Base-by-base conservation (phyloP, 1,139 yeast species). In the Eremothecium sinecaudum region DNA sequence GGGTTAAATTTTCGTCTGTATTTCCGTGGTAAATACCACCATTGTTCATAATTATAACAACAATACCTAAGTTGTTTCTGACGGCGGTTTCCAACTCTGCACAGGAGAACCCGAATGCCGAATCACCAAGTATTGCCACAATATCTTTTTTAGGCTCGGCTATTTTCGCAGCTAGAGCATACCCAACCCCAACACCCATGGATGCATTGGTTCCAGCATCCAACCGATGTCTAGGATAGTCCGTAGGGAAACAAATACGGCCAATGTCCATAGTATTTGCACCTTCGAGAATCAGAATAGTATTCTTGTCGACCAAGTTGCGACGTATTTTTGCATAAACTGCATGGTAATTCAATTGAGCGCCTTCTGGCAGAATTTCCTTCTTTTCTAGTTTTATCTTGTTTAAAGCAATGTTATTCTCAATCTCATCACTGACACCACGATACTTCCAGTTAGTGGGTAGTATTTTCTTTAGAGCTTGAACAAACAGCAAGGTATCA, bases 141-240 rank as follows among this genome's bases (percentile, higher is more conserved):
- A 74, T 73, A 8, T 59, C 51, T 31, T 64, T 58, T 1, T 57
- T 49, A 0, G 76, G 75, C 7, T 58, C 42, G 0, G 71, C 66
- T 2, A 60, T 56, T 43, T 73, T 73, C 5, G 81, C 70, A 1
- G 80, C 74, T 40, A 76, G 69, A 1, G 79, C 77, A 45, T 76
- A 76, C 0, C 79, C 81, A 19, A 75, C 41, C 0, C 82, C 83
- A 18, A 75, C 62, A 3, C 83, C 83, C 83, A 77, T 76, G 0
- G 82, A 75, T 1, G 81, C 82, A 52, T 73, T 74, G 0, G 82
- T 75, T 2, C 83, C 83, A 2, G 81, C 80, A 45, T 76, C 83
- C 15, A 76, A 55, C 19, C 81, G 57, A 11, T 63, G 67, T 39
- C 67, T 66, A 1, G 82, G 77, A 4, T 45, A 43, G n/a, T 59